A percentile compares a stretch with the other conserved stretches of the same genome.
phyloP scores from a whole-genome alignment of 257 asterid genomes.

The Solanum rostratum region DNA sequence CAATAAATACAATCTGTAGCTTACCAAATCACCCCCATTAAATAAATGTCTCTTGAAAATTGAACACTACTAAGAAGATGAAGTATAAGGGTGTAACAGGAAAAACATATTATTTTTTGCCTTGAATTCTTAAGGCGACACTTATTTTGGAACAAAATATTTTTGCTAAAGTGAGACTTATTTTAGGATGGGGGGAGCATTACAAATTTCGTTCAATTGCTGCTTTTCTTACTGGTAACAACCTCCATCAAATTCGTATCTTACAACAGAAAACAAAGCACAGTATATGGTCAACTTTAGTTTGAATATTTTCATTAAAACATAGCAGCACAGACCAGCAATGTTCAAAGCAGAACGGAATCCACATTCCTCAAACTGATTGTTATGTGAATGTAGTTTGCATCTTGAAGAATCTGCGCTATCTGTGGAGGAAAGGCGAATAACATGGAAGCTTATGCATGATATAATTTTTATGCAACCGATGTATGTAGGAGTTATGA shows the following conservation, averaged over 20 bases:
- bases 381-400: background rate
- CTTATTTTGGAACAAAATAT: background rate
- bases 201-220: background rate
- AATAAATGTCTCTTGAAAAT: background rate
- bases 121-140: background rate
- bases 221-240: background rate
- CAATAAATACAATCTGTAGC: background rate
- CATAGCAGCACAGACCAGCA: background rate
- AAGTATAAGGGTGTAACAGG: background rate
- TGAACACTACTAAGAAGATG: background rate
- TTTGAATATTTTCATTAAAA: background rate
- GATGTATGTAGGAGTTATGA: background rate
- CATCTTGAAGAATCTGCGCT: background rate
- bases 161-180: background rate
- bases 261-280: background rate
- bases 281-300: background rate
- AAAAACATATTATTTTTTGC: background rate
- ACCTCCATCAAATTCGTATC: background rate
- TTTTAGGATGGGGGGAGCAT: background rate
- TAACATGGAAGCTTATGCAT: background rate
- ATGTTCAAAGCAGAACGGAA: background rate
- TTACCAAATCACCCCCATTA: background rate
- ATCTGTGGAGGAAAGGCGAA: background rate
- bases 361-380: background rate
- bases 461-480: background rate